These are phyloP conservation scores for Raphanus hybrid DNA, from an alignment of 441 rosid species.

Conservation along the genomic window DNA sequence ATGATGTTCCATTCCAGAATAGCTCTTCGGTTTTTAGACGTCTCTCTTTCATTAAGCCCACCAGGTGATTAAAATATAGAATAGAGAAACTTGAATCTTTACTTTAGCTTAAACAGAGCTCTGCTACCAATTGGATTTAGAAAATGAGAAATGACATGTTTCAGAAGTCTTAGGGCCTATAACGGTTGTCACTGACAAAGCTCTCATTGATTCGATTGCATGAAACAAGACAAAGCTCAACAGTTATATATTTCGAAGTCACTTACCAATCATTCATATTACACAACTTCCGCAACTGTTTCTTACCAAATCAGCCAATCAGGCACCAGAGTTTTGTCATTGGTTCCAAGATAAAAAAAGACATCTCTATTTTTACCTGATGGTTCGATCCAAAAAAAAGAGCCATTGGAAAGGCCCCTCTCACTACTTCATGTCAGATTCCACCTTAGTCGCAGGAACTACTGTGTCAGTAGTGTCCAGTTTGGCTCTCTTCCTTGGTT, in stretches of 20 bases:
- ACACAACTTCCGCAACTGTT: not conserved
- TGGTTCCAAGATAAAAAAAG: not conserved
- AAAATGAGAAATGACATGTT: not conserved
- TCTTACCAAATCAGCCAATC: not conserved
- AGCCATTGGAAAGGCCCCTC: not conserved
- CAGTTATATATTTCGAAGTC: not conserved
- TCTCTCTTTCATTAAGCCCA: not conserved
- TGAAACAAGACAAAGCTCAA: not conserved
- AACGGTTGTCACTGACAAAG: not conserved
- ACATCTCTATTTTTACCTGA: not conserved
- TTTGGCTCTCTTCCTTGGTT: not conserved
- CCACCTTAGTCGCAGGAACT: slow-evolving; percentile 3
- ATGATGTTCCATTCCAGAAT: not conserved
- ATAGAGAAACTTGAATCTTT: not conserved
- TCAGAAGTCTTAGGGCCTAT: not conserved
- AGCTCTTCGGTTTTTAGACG: not conserved
- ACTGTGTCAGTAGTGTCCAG: slow-evolving; percentile 7
- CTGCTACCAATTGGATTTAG: not conserved
- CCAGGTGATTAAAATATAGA: not conserved
- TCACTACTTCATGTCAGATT: not conserved
- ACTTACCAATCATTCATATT: not conserved
- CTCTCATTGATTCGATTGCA: not conserved
- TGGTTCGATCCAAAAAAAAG: not conserved
- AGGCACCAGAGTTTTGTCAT: not conserved
- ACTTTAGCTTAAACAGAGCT: not conserved